phyloP scores from a whole-genome alignment of 2,329 filamentous ascomycete genomes.

The Colletotrichum sp. region DNA sequence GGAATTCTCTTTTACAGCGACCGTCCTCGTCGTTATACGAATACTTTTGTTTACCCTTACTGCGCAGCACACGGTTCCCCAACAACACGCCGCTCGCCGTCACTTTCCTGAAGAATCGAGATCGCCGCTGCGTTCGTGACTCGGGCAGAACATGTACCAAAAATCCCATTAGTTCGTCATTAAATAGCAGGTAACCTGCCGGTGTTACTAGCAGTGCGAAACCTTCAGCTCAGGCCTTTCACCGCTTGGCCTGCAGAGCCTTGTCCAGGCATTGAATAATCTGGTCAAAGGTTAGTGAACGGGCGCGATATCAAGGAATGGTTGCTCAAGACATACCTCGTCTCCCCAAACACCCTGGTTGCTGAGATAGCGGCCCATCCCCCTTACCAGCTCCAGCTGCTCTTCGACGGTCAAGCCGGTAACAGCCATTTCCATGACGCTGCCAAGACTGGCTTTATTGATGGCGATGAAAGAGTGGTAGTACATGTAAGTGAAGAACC shows the following conservation, averaged over 20 bases:
- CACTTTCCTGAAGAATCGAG: neutral
- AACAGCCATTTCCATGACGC: slow-evolving; percentile 89
- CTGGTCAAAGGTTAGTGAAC: slow-evolving; percentile 23
- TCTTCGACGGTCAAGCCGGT: slow-evolving; percentile 87
- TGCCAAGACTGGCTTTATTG: slow-evolving; percentile 83
- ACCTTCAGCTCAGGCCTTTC: neutral
- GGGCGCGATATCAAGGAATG: neutral
- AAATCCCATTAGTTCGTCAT: slow-evolving; percentile 19
- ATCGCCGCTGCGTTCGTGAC: neutral
- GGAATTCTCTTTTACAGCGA: slow-evolving; percentile 11
- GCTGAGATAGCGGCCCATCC: slow-evolving; percentile 66
- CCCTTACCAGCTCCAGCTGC: slow-evolving; percentile 80
- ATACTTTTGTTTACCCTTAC: slow-evolving; percentile 18
- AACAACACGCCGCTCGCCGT: neutral
- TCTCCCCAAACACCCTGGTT: slow-evolving; percentile 62
- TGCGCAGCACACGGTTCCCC: neutral
- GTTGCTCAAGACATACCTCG: slow-evolving; percentile 45
- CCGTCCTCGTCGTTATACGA: neutral
- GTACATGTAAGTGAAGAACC: slow-evolving; percentile 97
- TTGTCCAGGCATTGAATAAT: slow-evolving; percentile 38
- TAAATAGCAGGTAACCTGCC: slow-evolving; percentile 14
- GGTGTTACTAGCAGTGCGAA: neutral
- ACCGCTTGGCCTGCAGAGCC: slow-evolving; percentile 30
- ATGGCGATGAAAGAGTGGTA: slow-evolving; percentile 96
- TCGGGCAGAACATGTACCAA: neutral